Percentiles rank a stretch among this genome's conserved stretches.
Evolutionary conservation across 345 rosid genomes (phyloP).

Genomic region (Aegle marmelos): DNA sequence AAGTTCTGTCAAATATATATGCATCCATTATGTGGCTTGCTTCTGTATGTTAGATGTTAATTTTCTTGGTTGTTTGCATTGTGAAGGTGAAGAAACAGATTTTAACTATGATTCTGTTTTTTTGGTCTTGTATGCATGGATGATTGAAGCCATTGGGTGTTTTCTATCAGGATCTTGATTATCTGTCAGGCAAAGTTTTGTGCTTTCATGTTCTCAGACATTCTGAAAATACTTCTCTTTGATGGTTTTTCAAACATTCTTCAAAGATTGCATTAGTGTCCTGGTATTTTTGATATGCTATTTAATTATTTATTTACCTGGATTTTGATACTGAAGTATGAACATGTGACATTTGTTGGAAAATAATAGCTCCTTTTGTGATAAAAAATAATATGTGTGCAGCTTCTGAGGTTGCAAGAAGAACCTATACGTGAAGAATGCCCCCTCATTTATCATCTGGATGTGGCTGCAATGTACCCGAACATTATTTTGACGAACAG

Average conservation of each 20-base stretch:
- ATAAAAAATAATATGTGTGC: slow-evolving; percentile 24
- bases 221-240: not conserved
- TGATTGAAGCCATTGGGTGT: not conserved
- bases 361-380: not conserved
- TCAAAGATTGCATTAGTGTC: slow-evolving; percentile 10
- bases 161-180: slow-evolving; percentile 3
- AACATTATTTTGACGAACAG: slow-evolving; percentile 96
- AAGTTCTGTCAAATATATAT: not conserved
- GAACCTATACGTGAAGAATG: slow-evolving; percentile 85
- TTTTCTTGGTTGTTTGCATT: slow-evolving; percentile 1
- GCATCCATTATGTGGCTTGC: slow-evolving; percentile 4
- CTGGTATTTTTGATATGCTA: not conserved
- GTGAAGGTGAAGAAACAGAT: not conserved
- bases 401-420: slow-evolving; percentile 79
- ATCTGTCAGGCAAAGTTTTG: not conserved
- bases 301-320: not conserved
- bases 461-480: slow-evolving; percentile 99
- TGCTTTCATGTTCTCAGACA: not conserved
- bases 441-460: slow-evolving; percentile 95
- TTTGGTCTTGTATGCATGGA: not conserved
- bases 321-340: not conserved
- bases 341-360: not conserved
- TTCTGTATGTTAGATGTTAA: slow-evolving; percentile 1
- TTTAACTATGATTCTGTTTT: not conserved
- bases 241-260: not conserved